A percentile compares a stretch with the other conserved stretches of the same genome.
phyloP scores from a whole-genome alignment of 225 moss, liverwort and hornwort species.

The Sphagnum contortum region DNA sequence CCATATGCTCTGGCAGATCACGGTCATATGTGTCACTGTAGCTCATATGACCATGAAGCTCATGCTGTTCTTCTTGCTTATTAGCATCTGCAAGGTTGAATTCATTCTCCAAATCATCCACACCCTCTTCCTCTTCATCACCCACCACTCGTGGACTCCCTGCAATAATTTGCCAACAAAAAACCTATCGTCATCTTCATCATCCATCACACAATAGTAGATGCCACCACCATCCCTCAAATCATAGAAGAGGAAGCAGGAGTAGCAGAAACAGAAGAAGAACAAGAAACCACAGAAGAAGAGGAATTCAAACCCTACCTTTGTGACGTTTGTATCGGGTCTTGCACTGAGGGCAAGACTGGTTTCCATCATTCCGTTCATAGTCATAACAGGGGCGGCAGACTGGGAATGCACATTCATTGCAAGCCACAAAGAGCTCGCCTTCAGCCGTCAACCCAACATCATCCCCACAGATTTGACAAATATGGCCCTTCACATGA shows the following conservation, averaged over 20 bases:
- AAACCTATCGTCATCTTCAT: neutral
- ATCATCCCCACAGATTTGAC: conserved; percentile 93
- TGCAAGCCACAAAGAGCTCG: conserved; percentile 89
- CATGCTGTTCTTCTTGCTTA: conserved; percentile 51
- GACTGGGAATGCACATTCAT: conserved; percentile 92
- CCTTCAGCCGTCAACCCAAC: conserved; percentile 64
- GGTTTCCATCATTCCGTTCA: conserved; percentile 93
- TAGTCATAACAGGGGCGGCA: conserved; percentile 96
- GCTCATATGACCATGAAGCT: conserved; percentile 78
- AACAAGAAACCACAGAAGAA: neutral
- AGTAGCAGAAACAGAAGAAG: neutral
- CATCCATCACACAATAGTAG: neutral
- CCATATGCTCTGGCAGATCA: conserved; percentile 68
- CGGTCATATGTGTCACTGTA: conserved; percentile 67
- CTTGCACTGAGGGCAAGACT: conserved; percentile 86
- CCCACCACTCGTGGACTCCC: conserved; percentile 85
- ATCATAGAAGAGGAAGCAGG: no score
- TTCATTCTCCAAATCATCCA: conserved; percentile 75
- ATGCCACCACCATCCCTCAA: neutral
- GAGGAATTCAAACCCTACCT: conserved; percentile 21
- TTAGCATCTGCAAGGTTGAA: conserved; percentile 66
- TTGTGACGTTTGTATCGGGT: conserved; percentile 82
- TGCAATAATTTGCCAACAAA: conserved; percentile 6
- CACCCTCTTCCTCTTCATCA: conserved; percentile 81
- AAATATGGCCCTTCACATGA: conserved; percentile 56